Evolutionary conservation across 129 eudicot species (phyloP).

Genomic region (Artemisia tridentata): DNA sequence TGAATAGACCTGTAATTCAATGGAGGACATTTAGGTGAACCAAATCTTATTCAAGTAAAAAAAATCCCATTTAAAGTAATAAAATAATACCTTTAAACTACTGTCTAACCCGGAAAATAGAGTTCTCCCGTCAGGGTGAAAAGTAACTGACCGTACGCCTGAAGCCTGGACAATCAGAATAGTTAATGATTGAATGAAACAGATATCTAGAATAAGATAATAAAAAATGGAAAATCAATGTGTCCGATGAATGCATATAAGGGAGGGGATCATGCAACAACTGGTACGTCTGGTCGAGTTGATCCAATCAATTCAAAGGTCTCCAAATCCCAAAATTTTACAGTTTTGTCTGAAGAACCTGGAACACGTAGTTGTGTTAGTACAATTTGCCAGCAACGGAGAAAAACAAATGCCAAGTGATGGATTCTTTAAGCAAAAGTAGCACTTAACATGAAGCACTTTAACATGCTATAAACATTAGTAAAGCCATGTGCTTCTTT

Average conservation of each 20-base stretch:
- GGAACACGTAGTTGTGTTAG: conserved; percentile 27
- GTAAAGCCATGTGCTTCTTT: not conserved
- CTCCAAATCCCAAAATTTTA: conserved; percentile 93
- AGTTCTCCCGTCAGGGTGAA: conserved; percentile 93
- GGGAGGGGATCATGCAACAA: conserved; percentile 11
- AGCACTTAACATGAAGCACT: not conserved
- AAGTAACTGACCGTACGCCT: conserved; percentile 79
- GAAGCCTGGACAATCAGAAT: conserved; percentile 45
- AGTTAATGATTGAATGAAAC: not conserved
- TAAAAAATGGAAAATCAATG: not conserved
- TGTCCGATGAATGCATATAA: not conserved
- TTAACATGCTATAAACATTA: no score
- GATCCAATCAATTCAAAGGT: conserved; percentile 99
- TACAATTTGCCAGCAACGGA: not conserved
- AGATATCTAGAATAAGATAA: not conserved
- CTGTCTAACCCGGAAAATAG: conserved; percentile 84
- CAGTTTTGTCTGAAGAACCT: conserved; percentile 98
- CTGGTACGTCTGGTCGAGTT: conserved; percentile 83
- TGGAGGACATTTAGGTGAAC: conserved; percentile 13
- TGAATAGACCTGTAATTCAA: conserved; percentile 69
- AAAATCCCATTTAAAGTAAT: not conserved
- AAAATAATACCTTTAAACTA: conserved; percentile 62
- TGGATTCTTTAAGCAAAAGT: not conserved
- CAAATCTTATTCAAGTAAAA: conserved; percentile 7
- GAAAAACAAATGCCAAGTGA: not conserved